These are phyloP conservation scores for Ustilago lituana DNA, from an alignment of 1,284 basidiomycete genomes.

Conservation along the genomic window DNA sequence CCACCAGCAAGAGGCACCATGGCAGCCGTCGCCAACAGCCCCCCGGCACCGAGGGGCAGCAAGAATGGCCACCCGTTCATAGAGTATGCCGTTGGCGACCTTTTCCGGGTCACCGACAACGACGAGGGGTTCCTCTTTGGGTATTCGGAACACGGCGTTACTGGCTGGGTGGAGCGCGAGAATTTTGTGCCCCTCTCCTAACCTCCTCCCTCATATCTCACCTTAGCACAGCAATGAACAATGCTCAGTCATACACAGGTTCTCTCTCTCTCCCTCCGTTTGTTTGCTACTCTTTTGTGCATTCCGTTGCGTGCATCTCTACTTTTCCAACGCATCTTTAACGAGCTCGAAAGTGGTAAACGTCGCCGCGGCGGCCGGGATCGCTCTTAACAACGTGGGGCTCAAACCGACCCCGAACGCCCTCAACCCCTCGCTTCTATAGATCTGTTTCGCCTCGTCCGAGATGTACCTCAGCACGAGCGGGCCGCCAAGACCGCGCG, in stretches of 20 bases:
- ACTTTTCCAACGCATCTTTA: slow-evolving; percentile 31
- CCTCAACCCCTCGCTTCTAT: slow-evolving; percentile 19
- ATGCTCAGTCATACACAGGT: background rate
- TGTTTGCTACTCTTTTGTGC: background rate
- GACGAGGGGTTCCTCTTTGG: slow-evolving; percentile 39
- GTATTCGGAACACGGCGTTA: slow-evolving; percentile 28
- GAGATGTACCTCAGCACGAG: slow-evolving; percentile 37
- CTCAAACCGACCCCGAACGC: slow-evolving; percentile 49
- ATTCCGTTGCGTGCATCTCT: background rate
- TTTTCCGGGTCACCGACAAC: slow-evolving; percentile 36
- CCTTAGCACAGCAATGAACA: background rate
- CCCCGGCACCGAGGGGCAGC: background rate
- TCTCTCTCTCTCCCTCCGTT: background rate
- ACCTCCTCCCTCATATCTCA: background rate
- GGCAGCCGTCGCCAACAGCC: slow-evolving; percentile 44
- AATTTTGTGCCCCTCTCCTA: slow-evolving; percentile 40
- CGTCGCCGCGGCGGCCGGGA: slow-evolving; percentile 57
- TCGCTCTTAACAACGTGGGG: slow-evolving; percentile 52
- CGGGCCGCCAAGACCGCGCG: slow-evolving; percentile 22
- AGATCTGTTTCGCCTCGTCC: slow-evolving; percentile 28
- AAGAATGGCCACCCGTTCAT: slow-evolving; percentile 43
- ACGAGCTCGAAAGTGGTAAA: slow-evolving; percentile 59
- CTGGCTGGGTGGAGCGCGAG: slow-evolving; percentile 50
- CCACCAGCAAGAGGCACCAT: slow-evolving; percentile 12
- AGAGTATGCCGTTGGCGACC: slow-evolving; percentile 47